Evolutionary conservation across 805 yeast species (phyloP).

Genomic region (Hanseniaspora taiwanica): DNA sequence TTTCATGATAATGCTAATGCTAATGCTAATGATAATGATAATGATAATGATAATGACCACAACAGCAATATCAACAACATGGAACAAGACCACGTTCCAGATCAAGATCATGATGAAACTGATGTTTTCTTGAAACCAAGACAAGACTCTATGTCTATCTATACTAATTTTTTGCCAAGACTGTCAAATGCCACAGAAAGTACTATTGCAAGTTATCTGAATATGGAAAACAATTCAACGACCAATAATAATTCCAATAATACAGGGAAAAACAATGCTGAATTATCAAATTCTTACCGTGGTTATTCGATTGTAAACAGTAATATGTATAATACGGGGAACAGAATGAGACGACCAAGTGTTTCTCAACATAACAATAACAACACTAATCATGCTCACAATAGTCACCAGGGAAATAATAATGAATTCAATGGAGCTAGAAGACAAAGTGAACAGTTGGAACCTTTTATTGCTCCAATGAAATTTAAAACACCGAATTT

Average conservation of each 20-base stretch:
- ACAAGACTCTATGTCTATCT: conserved; percentile 15
- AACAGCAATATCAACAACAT: too few relatives aligned
- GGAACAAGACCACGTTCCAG: too few relatives aligned
- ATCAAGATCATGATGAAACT: not conserved
- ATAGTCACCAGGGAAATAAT: conserved; percentile 8
- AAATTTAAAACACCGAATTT: not conserved
- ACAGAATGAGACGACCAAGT: not conserved
- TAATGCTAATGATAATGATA: too few relatives aligned
- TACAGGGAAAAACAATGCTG: not conserved
- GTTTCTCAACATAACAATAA: not conserved
- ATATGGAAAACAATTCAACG: conserved; percentile 6
- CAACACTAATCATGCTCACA: conserved; percentile 10
- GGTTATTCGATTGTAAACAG: conserved; percentile 18
- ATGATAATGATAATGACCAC: too few relatives aligned
- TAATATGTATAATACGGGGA: not conserved
- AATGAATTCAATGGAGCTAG: conserved; percentile 12
- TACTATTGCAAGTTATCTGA: conserved; percentile 15
- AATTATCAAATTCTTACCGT: too few relatives aligned
- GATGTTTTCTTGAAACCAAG: conserved; percentile 4
- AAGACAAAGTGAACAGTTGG: conserved; percentile 38
- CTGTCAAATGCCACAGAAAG: conserved; percentile 13
- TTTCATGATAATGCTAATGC: too few relatives aligned
- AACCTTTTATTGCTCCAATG: conserved; percentile 23
- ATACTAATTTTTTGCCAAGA: conserved; percentile 12
- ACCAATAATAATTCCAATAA: not conserved